Conservation (phyloP, 805 yeast species). For the Allodekkera sacchari region DNA sequence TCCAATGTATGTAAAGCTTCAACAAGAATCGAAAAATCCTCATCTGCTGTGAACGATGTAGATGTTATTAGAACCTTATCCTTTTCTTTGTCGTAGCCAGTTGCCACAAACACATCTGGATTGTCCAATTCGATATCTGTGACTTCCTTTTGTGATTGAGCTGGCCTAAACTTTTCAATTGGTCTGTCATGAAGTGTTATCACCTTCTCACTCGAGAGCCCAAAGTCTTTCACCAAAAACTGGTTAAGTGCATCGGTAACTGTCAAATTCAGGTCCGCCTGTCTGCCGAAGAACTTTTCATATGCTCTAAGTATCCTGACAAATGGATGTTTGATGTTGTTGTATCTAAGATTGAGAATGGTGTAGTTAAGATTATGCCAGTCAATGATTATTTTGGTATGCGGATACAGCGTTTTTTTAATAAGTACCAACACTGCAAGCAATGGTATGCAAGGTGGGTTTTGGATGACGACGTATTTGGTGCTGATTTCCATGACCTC, state of each 20-base stretch:
- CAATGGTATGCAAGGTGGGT: conserved; percentile 90
- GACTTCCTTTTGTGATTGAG: conserved; percentile 20
- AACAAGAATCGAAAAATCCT: conserved; percentile 65
- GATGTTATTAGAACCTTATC: conserved; percentile 74
- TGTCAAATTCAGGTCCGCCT: conserved; percentile 65
- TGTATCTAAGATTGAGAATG: conserved; percentile 60
- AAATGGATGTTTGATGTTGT: conserved; percentile 46
- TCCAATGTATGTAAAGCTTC: conserved; percentile 63
- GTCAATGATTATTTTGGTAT: conserved; percentile 67
- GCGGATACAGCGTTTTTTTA: conserved; percentile 33
- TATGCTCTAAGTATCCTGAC: conserved; percentile 53
- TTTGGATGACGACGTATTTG: conserved; percentile 67
- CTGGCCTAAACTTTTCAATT: conserved; percentile 55
- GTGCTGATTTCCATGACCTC: conserved; percentile 49
- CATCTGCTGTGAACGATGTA: conserved; percentile 95
- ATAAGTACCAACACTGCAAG: conserved; percentile 54
- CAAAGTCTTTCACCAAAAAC: conserved; percentile 50
- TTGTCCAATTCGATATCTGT: conserved; percentile 28
- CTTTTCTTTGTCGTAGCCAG: conserved; percentile 13
- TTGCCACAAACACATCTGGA: conserved; percentile 22
- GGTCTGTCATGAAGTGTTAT: conserved; percentile 84
- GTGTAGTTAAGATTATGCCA: conserved; percentile 96
- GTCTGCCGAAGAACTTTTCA: conserved; percentile 53
- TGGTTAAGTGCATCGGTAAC: conserved; percentile 71
- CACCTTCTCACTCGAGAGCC: conserved; percentile 38